Base-by-base conservation (phyloP, 352 stramenopile species). In the Thraustochytrium striatum region DNA sequence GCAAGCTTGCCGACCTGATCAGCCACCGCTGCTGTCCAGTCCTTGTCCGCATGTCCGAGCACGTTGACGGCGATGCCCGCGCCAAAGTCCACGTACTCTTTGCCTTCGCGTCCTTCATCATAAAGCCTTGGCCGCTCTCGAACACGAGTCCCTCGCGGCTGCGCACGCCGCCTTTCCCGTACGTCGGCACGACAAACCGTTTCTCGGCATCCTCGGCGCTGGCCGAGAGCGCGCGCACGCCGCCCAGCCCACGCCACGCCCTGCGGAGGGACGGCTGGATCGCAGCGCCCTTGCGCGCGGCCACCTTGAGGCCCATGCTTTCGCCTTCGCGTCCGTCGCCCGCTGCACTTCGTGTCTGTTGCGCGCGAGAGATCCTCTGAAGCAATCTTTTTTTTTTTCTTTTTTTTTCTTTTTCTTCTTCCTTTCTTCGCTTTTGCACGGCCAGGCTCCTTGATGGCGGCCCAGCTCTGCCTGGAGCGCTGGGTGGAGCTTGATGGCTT, bases 81-180 rank as follows among this genome's bases (percentile, higher is more conserved):
- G 55, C 95, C 95, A 79, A 97, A 98, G 83, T 98, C 94, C 38
- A 98, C 83, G 70, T 91, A 93, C 61, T 87, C 79, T 39, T 87
- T 89, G 57, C 91, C 91, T 36, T 96, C 85, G 87, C 86, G 72
- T 97, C 93, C 78, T 89, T 97, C 39, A 98, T 85, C 44, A 92
- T 93, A 83, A 89, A 93, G 39, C 94, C 94, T 52, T 95, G 86
- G 72, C 94, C 94, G 72, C 92, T 87, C 33, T 87, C 92, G 81
- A 94, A 92, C 52, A 92, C 57, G 50, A 93, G 84, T 11, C 87
- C 86, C 8, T 86, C 32, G 65, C 91, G 79, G 72, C 86, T 89
- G 58, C 89, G 88, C 11, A 93, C 85, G 57, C 89, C 89, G 72
- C 91, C 83, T 28, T 80, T 52, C 82, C 90, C 91, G 88, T 94